A percentile compares a stretch with the other conserved stretches of the same genome.
Conservation (phyloP, 2,329 filamentous ascomycete genomes). For the Colletotrichum eleusines region DNA sequence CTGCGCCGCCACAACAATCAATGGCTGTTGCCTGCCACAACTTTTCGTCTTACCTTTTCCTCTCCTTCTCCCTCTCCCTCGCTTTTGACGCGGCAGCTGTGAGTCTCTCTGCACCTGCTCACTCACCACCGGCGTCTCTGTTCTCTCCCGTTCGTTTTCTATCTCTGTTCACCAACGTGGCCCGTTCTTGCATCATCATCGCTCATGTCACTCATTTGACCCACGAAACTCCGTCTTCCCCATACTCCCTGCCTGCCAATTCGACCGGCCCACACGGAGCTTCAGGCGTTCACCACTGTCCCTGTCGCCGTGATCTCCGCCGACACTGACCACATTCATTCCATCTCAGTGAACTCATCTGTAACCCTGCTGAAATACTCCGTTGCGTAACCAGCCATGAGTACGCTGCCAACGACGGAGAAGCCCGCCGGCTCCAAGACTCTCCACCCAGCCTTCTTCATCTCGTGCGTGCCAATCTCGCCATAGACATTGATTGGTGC, state of each 20-base stretch:
- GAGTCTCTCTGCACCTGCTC: neutral
- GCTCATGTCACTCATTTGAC: conserved; percentile 18
- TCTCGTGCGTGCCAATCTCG: conserved; percentile 48
- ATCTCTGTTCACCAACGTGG: neutral
- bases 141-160: conserved; percentile 1
- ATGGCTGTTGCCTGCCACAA: conserved; percentile 4
- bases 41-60: conserved; percentile 19
- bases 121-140: neutral
- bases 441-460: conserved; percentile 48
- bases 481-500: neutral
- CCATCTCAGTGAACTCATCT: conserved; percentile 2
- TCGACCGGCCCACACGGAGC: conserved; percentile 25
- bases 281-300: conserved; percentile 32
- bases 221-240: neutral
- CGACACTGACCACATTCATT: conserved; percentile 18
- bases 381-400: conserved; percentile 27
- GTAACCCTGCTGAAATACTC: neutral
- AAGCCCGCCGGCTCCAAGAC: conserved; percentile 42
- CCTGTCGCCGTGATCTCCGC: conserved; percentile 36
- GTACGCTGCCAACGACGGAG: conserved; percentile 42
- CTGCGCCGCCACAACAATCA: conserved; percentile 20
- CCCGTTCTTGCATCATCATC: conserved; percentile 25
- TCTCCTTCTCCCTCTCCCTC: neutral
- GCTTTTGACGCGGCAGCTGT: conserved; percentile 14
- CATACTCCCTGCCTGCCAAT: conserved; percentile 5